Percentiles rank a stretch among this genome's conserved stretches.
Conservation (phyloP, 768 basidiomycete species). For the Scleroderma citrinum region DNA sequence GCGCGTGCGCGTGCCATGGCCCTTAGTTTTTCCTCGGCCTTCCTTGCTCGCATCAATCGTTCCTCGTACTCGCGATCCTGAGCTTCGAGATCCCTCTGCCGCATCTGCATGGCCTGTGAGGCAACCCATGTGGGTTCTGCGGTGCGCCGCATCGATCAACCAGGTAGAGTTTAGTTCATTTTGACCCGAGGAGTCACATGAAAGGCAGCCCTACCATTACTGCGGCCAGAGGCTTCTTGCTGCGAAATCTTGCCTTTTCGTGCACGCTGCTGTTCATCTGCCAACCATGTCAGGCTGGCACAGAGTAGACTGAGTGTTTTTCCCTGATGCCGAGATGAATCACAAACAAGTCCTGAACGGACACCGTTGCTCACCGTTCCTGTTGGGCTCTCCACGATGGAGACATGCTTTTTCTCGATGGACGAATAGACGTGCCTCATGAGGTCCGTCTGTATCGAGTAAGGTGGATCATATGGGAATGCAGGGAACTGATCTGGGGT, state of each 20-base stretch:
- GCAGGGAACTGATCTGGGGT: slow-evolving; percentile 66
- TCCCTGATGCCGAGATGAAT: slow-evolving; percentile 46
- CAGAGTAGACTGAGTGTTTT: slow-evolving; percentile 82
- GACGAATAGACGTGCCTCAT: slow-evolving; percentile 84
- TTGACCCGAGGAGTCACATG: background rate
- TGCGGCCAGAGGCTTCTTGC: slow-evolving; percentile 15
- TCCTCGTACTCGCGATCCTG: slow-evolving; percentile 62
- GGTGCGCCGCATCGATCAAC: background rate
- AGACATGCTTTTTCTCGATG: slow-evolving; percentile 68
- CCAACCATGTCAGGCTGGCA: slow-evolving; percentile 68
- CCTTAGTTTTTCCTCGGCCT: slow-evolving; percentile 53
- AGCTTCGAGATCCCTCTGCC: slow-evolving; percentile 59
- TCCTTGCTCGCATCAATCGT: slow-evolving; percentile 52
- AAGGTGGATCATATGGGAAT: slow-evolving; percentile 83
- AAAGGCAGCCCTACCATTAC: slow-evolving; percentile 17
- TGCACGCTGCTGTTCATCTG: slow-evolving; percentile 63
- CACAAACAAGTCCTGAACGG: background rate
- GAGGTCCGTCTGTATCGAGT: slow-evolving; percentile 77
- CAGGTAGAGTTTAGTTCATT: slow-evolving; percentile 1
- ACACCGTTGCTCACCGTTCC: slow-evolving; percentile 59
- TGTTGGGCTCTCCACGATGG: slow-evolving; percentile 86
- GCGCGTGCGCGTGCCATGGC: slow-evolving; percentile 51
- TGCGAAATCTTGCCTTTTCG: slow-evolving; percentile 56
- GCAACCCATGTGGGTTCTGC: slow-evolving; percentile 72
- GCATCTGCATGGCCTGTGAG: slow-evolving; percentile 60